phyloP scores from a whole-genome alignment of 768 basidiomycete species.

The Lactarius quietus region DNA sequence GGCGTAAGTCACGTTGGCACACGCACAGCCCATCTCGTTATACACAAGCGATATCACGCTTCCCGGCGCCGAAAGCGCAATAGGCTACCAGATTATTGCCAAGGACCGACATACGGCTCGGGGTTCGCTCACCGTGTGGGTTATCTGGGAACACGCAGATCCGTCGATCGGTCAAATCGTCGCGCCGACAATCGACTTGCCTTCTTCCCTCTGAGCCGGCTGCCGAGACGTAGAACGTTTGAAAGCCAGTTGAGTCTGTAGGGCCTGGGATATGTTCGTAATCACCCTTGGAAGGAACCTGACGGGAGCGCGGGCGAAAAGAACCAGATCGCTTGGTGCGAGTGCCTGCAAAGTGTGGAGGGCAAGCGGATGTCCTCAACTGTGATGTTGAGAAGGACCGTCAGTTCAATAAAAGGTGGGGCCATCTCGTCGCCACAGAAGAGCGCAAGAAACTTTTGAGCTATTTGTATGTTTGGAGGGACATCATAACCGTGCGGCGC shows the following conservation, averaged over 20 bases:
- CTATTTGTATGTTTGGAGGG: constrained; percentile 14
- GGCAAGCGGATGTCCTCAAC: constrained; percentile 15
- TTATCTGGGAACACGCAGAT: not conserved
- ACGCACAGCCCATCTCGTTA: too few relatives aligned
- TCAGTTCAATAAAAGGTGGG: constrained; percentile 6
- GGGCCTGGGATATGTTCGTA: constrained; percentile 12
- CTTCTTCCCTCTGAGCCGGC: not conserved
- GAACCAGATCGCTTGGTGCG: not conserved
- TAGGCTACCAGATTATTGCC: constrained; percentile 16
- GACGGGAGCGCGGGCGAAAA: constrained; percentile 11
- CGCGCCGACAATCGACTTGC: not conserved
- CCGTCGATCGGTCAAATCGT: constrained; percentile 2
- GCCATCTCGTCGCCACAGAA: constrained; percentile 6
- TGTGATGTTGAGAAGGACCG: constrained; percentile 19
- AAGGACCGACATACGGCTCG: constrained; percentile 5
- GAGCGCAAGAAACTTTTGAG: constrained; percentile 12
- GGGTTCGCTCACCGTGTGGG: constrained; percentile 8
- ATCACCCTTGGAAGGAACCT: constrained; percentile 7
- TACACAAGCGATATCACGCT: too few relatives aligned
- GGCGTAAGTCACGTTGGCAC: too few relatives aligned
- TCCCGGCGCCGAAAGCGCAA: constrained; percentile 10
- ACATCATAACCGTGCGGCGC: not conserved
- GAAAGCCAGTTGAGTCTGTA: constrained; percentile 9
- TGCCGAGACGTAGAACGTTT: constrained; percentile 17
- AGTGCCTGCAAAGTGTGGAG: constrained; percentile 16